Percentiles rank a stretch among this genome's conserved stretches.
Conservation (phyloP, 768 basidiomycete genomes). For the Termitomyces eurrhizus region DNA sequence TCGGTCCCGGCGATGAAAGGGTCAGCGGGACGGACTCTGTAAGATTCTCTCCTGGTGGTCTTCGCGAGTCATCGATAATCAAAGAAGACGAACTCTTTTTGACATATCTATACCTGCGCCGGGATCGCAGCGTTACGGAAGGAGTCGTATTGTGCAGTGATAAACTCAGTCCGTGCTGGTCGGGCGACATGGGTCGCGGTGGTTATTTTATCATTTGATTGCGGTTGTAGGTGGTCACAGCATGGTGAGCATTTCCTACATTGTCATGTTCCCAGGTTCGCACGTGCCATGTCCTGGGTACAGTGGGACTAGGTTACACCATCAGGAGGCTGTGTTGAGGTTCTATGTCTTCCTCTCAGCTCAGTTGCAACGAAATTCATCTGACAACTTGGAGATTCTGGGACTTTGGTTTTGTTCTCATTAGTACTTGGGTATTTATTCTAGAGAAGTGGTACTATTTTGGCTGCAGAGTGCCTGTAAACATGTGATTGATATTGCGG, state of each 20-base stretch:
- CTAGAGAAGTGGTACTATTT: neutral
- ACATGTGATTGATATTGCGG: neutral
- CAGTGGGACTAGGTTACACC: neutral
- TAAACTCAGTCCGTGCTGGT: neutral
- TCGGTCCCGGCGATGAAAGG: neutral
- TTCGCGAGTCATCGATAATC: too few relatives aligned
- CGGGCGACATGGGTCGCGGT: neutral
- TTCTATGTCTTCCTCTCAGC: neutral
- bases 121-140: neutral
- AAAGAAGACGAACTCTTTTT: neutral
- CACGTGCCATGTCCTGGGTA: neutral
- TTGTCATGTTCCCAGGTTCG: neutral
- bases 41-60: too few relatives aligned
- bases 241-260: neutral
- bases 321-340: too few relatives aligned
- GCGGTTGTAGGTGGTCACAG: neutral
- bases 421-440: neutral
- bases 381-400: neutral
- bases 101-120: neutral
- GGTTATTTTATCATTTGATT: neutral
- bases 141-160: too few relatives aligned
- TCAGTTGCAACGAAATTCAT: neutral
- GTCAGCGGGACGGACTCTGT: too few relatives aligned
- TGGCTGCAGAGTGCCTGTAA: neutral
- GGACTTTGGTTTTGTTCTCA: neutral